These are phyloP conservation scores for Saxispiralis lemnorum DNA, from an alignment of 495 filamentous ascomycete genomes.

Conservation along the genomic window DNA sequence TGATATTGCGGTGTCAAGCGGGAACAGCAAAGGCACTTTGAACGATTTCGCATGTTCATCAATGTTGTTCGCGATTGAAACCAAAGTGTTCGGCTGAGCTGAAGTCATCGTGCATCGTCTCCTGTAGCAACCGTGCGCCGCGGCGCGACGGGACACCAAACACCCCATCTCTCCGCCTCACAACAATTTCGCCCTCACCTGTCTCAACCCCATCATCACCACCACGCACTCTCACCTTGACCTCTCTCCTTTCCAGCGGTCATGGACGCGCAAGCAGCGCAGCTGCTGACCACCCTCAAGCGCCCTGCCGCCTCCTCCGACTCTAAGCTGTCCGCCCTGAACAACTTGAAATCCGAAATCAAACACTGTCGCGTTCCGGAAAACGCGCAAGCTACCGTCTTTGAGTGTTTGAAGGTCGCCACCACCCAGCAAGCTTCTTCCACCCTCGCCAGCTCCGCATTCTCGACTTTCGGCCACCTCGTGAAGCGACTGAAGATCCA, in stretches of 20 bases:
- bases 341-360: constrained; percentile 62
- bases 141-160: no score
- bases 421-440: constrained; percentile 51
- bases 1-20: no score
- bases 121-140: no score
- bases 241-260: not conserved
- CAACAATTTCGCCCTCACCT: no score
- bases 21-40: no score
- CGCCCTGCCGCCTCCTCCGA: constrained; percentile 50
- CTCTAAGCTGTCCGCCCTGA: constrained; percentile 50
- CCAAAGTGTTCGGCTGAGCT: not conserved
- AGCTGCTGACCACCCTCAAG: constrained; percentile 48
- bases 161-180: no score
- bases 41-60: no score
- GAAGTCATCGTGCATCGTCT: no score
- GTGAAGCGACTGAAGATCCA: constrained; percentile 68
- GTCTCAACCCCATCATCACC: no score
- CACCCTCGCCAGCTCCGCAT: constrained; percentile 50
- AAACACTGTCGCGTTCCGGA: constrained; percentile 77
- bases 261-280: constrained; percentile 44
- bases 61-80: no score
- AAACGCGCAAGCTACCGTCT: constrained; percentile 47
- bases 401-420: constrained; percentile 52
- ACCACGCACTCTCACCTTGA: no score
- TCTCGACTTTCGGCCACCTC: constrained; percentile 71